These are phyloP conservation scores for Amauroascus verrucosus DNA, from an alignment of 2,329 filamentous ascomycete species.

Conservation along the genomic window DNA sequence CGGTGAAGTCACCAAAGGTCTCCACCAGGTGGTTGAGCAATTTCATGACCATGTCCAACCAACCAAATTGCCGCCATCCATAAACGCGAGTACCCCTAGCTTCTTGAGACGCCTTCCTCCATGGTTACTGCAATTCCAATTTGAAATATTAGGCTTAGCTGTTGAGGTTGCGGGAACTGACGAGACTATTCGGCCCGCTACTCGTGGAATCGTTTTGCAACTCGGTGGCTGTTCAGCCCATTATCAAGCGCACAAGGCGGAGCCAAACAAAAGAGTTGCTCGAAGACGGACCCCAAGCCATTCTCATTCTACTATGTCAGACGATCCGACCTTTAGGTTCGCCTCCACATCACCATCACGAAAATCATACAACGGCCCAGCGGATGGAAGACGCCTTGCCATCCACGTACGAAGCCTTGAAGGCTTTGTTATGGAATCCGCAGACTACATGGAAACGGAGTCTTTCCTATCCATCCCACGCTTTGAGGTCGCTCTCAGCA, in stretches of 20 bases:
- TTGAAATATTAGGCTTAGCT: slow-evolving; percentile 82
- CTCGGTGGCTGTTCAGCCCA: slow-evolving; percentile 80
- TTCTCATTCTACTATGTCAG: slow-evolving; percentile 54
- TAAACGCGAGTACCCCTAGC: slow-evolving; percentile 48
- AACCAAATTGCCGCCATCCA: slow-evolving; percentile 46
- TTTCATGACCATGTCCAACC: slow-evolving; percentile 61
- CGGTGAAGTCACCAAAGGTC: slow-evolving; percentile 81
- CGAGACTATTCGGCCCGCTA: slow-evolving; percentile 67
- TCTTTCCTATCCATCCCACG: slow-evolving; percentile 77
- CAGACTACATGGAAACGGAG: slow-evolving; percentile 72
- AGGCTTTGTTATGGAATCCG: slow-evolving; percentile 78
- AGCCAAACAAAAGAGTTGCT: slow-evolving; percentile 41
- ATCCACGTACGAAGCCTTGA: slow-evolving; percentile 76
- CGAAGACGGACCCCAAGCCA: slow-evolving; percentile 67
- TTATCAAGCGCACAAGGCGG: slow-evolving; percentile 71
- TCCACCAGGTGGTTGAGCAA: slow-evolving; percentile 83
- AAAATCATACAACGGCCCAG: slow-evolving; percentile 34
- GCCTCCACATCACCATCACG: slow-evolving; percentile 40
- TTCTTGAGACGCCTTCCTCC: slow-evolving; percentile 67
- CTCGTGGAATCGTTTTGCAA: slow-evolving; percentile 73
- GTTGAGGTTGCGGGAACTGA: slow-evolving; percentile 86
- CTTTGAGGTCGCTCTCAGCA: slow-evolving; percentile 77
- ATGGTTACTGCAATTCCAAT: slow-evolving; percentile 74
- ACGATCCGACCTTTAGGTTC: slow-evolving; percentile 50
- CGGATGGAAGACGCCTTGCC: slow-evolving; percentile 72